Base-by-base conservation (phyloP, 805 yeast species). In the Ogataea kodamae region DNA sequence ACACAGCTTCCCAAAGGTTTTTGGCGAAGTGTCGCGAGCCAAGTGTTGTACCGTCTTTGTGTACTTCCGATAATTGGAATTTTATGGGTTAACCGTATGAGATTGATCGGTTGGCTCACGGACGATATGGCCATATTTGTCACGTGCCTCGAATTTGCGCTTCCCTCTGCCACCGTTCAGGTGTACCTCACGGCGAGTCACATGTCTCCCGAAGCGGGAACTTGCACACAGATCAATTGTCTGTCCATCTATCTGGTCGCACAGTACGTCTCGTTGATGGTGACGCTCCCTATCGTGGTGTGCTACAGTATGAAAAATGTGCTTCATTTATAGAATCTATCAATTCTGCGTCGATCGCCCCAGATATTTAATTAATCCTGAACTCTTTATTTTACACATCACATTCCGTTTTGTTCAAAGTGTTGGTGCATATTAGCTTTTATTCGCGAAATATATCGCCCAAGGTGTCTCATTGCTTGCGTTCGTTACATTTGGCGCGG, bases 161-260 rank as follows among this genome's bases (percentile, higher is more conserved):
- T 74, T 17, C 81, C 81, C 3, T 70, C 71, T 48, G 80, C 80
- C 9, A 75, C 80, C 0, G 70, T 75, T 7, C 70, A 75, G 49
- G 71, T 74, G n/a, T 75, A 75, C 46, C 60, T 75, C 37, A 75
- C 80, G 4, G 80, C 79, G 2, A 68, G 73, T 46, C 68, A 69
- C 55, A 68, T 75, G 35, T 72, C 65, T 39, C 76, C 78, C 1
- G 62, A 57, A n/a, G 57, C 68, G 10, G 64, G 63, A 4, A 68
- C 64, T 14, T 43, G 49, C 25, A 42, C 53, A 5, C 79, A 74
- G 35, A 65, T 75, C 70, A 76, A 74, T 47, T 75, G 81, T 47
- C 59, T 75, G 38, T 76, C 79, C 0, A 52, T 72, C 4, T 68
- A 68, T 30, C 50, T 73, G 31, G 67, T 75, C 35, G 59, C 62